Evolutionary conservation across 148 eudicot genomes (phyloP).

Genomic region (Rhododendron griersonianum): DNA sequence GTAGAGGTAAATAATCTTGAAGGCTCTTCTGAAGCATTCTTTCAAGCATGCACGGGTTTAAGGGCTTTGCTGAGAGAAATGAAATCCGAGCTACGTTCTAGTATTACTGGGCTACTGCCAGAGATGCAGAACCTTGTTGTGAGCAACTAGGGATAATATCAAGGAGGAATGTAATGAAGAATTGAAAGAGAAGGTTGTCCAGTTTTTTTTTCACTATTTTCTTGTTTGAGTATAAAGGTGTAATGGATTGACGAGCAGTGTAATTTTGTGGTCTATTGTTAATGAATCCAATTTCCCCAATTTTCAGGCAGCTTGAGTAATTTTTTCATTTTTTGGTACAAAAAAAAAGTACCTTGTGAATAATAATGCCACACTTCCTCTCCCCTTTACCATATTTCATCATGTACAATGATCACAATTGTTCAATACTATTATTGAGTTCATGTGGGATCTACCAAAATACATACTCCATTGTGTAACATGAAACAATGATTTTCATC

Average conservation of each 20-base stretch:
- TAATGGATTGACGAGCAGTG: background rate
- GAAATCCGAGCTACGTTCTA: slow-evolving; percentile 26
- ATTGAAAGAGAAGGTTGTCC: background rate
- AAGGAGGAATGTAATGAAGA: background rate
- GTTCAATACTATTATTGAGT: too few relatives aligned
- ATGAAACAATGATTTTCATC: background rate
- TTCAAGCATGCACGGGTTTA: slow-evolving; percentile 39
- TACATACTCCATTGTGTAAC: background rate
- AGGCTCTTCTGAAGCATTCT: slow-evolving; percentile 40
- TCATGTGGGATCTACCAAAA: background rate
- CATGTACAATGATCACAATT: background rate
- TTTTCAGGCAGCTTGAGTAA: background rate
- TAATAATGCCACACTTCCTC: background rate
- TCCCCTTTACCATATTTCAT: background rate
- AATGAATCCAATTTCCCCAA: background rate
- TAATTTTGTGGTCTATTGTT: background rate
- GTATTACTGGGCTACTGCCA: slow-evolving; percentile 25
- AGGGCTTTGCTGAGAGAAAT: slow-evolving; percentile 37
- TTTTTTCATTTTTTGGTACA: too few relatives aligned
- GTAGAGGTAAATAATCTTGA: slow-evolving; percentile 38
- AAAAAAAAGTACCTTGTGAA: background rate
- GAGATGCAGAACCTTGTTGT: slow-evolving; percentile 49
- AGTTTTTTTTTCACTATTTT: background rate
- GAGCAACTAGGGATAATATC: slow-evolving; percentile 11
- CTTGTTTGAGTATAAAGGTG: background rate